A percentile compares a stretch with the other conserved stretches of the same genome.
Evolutionary conservation across 305 asterid genomes (phyloP).

Genomic region (Petunia hybrid): DNA sequence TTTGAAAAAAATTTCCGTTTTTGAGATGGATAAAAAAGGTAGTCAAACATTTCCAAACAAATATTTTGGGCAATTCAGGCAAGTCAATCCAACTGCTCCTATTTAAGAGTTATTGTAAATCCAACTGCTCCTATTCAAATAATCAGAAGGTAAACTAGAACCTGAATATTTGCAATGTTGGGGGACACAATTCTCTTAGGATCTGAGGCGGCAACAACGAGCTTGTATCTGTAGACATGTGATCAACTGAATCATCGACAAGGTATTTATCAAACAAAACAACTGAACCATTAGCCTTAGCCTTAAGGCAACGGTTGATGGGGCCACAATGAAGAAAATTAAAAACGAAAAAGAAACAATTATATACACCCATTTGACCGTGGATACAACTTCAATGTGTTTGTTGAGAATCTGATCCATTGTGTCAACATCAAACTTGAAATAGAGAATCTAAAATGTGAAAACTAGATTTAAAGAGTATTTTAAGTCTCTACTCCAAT

Average conservation of each 20-base stretch:
- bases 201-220: constrained; percentile 81
- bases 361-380: too few species aligned
- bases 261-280: background rate
- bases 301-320: too few species aligned
- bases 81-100: background rate
- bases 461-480: too few species aligned
- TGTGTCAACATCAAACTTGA: too few species aligned
- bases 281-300: background rate
- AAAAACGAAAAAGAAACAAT: too few species aligned
- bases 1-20: background rate
- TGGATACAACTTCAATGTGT: too few species aligned
- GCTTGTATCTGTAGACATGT: constrained; percentile 76
- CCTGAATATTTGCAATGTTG: constrained; percentile 86
- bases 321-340: too few species aligned
- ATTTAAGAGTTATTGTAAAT: background rate
- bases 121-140: constrained; percentile 4
- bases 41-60: background rate
- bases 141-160: constrained; percentile 32
- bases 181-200: constrained; percentile 91
- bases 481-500: background rate
- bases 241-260: background rate
- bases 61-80: background rate
- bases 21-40: background rate
- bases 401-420: too few species aligned
- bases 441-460: too few species aligned